phyloP scores from a whole-genome alignment of 139 green algal genomes.

The Tetradesmus obliquus region DNA sequence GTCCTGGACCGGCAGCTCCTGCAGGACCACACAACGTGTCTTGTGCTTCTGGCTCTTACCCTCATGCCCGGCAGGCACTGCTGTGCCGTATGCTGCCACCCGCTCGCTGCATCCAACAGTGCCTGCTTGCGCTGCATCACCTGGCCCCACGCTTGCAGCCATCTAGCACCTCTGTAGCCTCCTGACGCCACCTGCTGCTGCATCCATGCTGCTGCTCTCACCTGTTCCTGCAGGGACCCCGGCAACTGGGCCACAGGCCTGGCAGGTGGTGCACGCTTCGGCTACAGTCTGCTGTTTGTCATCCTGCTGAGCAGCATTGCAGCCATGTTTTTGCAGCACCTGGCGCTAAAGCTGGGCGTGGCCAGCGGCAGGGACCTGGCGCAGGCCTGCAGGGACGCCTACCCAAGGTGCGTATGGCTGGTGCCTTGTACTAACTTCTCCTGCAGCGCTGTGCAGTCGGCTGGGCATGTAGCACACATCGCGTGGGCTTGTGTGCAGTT shows the following conservation, averaged over 20 bases:
- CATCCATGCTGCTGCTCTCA: constrained; percentile 63
- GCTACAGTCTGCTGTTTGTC: constrained; percentile 86
- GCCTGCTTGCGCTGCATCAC: no score
- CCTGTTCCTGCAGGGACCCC: constrained; percentile 74
- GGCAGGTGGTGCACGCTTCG: constrained; percentile 76
- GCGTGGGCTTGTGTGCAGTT: constrained; percentile 24
- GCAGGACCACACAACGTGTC: no score
- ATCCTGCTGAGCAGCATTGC: constrained; percentile 80
- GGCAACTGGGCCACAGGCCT: constrained; percentile 92
- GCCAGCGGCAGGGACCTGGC: constrained; percentile 84
- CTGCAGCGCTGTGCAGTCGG: no score
- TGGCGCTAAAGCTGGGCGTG: constrained; percentile 85
- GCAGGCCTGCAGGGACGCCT: constrained; percentile 78
- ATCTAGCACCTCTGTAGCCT: not conserved
- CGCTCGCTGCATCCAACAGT: no score
- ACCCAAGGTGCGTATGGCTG: constrained; percentile 23
- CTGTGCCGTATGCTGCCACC: no score
- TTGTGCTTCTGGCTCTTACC: no score
- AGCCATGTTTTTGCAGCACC: constrained; percentile 86
- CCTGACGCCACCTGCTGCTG: not conserved
- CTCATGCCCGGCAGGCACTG: no score
- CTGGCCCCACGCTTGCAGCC: no score
- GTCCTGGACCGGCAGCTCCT: no score
- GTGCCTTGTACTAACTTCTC: not conserved
- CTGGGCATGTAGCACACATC: not conserved